phyloP scores from a whole-genome alignment of 1,284 basidiomycete genomes.

The Meripilus lineatus region DNA sequence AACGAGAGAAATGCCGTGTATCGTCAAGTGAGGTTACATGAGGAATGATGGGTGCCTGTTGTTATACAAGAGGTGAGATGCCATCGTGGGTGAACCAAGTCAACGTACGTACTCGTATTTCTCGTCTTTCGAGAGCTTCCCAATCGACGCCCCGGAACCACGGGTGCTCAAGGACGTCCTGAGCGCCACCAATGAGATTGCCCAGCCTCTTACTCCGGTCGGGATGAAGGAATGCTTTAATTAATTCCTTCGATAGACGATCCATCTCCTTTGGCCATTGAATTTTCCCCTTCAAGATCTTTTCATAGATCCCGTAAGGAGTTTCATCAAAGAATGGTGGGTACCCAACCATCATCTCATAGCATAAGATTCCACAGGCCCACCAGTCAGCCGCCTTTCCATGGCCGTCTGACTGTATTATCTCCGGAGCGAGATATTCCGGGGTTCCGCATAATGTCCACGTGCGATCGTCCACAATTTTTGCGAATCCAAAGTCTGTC shows the following conservation, averaged over 20 bases:
- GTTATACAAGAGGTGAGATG: slow-evolving; percentile 8
- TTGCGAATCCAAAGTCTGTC: slow-evolving; percentile 98
- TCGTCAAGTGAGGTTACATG: slow-evolving; percentile 74
- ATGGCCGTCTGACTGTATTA: slow-evolving; percentile 96
- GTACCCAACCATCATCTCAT: slow-evolving; percentile 96
- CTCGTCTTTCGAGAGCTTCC: slow-evolving; percentile 73
- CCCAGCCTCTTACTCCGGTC: slow-evolving; percentile 91
- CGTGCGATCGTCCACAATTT: slow-evolving; percentile 97
- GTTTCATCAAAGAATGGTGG: slow-evolving; percentile 93
- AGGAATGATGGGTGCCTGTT: slow-evolving; percentile 77
- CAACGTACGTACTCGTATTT: slow-evolving; percentile 56
- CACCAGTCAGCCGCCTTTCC: slow-evolving; percentile 99
- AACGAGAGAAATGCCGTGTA: slow-evolving; percentile 75
- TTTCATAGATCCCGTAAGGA: slow-evolving; percentile 94
- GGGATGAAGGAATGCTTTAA: slow-evolving; percentile 88
- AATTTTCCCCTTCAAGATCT: slow-evolving; percentile 88
- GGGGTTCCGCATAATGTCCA: slow-evolving; percentile 99
- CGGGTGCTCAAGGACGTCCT: slow-evolving; percentile 90
- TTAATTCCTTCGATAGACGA: slow-evolving; percentile 65
- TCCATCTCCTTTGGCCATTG: slow-evolving; percentile 92
- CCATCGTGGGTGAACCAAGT: not conserved
- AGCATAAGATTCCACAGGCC: slow-evolving; percentile 94
- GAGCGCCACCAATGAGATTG: slow-evolving; percentile 90
- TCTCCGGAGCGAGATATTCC: slow-evolving; percentile 93
- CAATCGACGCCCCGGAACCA: slow-evolving; percentile 96